Conservation (phyloP, 1,139 yeast genomes). For the Magnusiomyces suaveolens region DNA sequence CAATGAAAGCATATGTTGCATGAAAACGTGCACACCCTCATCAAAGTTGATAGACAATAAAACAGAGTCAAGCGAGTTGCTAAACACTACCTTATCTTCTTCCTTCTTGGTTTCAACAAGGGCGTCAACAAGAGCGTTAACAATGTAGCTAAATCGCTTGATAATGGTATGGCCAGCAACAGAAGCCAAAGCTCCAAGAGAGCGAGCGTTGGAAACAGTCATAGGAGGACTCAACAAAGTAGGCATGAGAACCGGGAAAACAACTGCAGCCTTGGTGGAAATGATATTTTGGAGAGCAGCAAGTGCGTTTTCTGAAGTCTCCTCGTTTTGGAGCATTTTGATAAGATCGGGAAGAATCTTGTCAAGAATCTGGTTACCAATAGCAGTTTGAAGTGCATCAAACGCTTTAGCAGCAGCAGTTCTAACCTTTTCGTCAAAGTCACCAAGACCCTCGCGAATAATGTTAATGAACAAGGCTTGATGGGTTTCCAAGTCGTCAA, state of each 20-base stretch:
- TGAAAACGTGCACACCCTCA: slow-evolving; percentile 74
- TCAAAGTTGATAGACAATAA: slow-evolving; percentile 64
- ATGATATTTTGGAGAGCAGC: slow-evolving; percentile 85
- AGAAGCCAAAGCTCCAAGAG: slow-evolving; percentile 78
- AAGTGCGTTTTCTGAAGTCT: slow-evolving; percentile 61
- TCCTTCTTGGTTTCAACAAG: slow-evolving; percentile 34
- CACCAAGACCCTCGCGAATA: slow-evolving; percentile 71
- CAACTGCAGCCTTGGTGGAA: slow-evolving; percentile 80
- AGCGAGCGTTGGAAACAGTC: slow-evolving; percentile 73
- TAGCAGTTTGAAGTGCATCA: slow-evolving; percentile 68
- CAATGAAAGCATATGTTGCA: slow-evolving; percentile 69
- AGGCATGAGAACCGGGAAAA: slow-evolving; percentile 90
- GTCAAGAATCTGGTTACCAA: slow-evolving; percentile 82
- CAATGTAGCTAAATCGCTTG: slow-evolving; percentile 59
- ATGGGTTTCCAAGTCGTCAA: slow-evolving; percentile 52
- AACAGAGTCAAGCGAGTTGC: slow-evolving; percentile 53
- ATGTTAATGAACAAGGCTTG: slow-evolving; percentile 64
- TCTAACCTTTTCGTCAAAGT: slow-evolving; percentile 62
- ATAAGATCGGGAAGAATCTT: slow-evolving; percentile 79
- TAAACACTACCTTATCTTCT: slow-evolving; percentile 35
- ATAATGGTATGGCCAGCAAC: slow-evolving; percentile 84
- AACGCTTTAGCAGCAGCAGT: slow-evolving; percentile 89
- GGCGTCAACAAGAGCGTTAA: slow-evolving; percentile 62
- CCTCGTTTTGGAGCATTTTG: slow-evolving; percentile 51
- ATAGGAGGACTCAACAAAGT: slow-evolving; percentile 74